Evolutionary conservation across 1,284 basidiomycete genomes (phyloP).

Genomic region (Polyporus tsugae): DNA sequence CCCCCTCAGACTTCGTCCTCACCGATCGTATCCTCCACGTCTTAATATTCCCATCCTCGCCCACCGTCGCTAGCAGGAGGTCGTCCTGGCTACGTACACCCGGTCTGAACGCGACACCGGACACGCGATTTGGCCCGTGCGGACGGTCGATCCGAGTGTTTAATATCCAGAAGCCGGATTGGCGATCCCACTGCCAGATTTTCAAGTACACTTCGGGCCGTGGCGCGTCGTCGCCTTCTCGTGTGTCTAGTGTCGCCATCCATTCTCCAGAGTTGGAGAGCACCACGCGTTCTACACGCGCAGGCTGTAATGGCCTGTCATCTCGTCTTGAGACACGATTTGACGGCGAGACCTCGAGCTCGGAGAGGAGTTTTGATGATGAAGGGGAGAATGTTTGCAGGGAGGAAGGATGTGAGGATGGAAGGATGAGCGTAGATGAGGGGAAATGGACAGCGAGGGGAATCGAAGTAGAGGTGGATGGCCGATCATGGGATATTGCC

Average conservation of each 20-base stretch:
- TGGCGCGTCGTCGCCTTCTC: conserved; percentile 72
- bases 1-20: conserved; percentile 50
- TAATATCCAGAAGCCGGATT: conserved; percentile 67
- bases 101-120: conserved; percentile 76
- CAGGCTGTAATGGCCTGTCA: conserved; percentile 81
- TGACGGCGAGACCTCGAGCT: conserved; percentile 93
- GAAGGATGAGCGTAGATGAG: conserved; percentile 84
- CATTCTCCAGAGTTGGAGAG: conserved; percentile 81
- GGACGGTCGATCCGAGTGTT: conserved; percentile 94
- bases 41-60: conserved; percentile 75
- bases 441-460: conserved; percentile 78
- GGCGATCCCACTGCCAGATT: conserved; percentile 88
- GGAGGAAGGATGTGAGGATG: conserved; percentile 94
- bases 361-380: conserved; percentile 78
- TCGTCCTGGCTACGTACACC: conserved; percentile 39
- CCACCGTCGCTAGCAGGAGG: conserved; percentile 66
- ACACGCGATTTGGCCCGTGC: conserved; percentile 76
- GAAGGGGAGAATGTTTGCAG: conserved; percentile 90
- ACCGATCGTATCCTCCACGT: conserved; percentile 69
- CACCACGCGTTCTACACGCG: conserved; percentile 77
- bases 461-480: conserved; percentile 52
- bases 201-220: conserved; percentile 84
- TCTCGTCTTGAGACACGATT: conserved; percentile 91
- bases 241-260: conserved; percentile 92
- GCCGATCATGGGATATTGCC: conserved; percentile 47